A percentile compares a stretch with the other conserved stretches of the same genome.
phyloP scores from a whole-genome alignment of 2,329 filamentous ascomycete genomes.

The Cercospora beticola region DNA sequence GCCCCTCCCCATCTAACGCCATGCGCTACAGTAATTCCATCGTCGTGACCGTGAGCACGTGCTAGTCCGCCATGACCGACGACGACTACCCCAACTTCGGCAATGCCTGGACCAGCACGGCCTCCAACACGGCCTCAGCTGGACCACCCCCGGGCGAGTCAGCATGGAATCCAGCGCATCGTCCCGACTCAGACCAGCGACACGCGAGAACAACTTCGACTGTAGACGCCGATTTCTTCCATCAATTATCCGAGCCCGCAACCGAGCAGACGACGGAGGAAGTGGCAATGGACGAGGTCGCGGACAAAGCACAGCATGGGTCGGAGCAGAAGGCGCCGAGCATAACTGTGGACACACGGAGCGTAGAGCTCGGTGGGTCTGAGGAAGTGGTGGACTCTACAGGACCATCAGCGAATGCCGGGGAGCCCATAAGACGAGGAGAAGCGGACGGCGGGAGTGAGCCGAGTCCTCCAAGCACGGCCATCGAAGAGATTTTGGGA shows the following conservation, averaged over 20 bases:
- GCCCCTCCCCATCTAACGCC: neutral
- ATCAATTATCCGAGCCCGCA: constrained; percentile 35
- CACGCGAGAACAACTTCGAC: constrained; percentile 26
- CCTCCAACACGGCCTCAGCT: constrained; percentile 2
- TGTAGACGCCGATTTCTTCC: constrained; percentile 39
- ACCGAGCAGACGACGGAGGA: constrained; percentile 24
- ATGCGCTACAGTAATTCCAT: neutral
- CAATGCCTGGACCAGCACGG: constrained; percentile 36
- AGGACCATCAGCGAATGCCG: constrained; percentile 15
- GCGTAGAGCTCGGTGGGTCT: constrained; percentile 5
- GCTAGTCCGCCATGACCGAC: constrained; percentile 28
- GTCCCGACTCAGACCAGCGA: constrained; percentile 33
- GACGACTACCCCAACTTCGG: constrained; percentile 43
- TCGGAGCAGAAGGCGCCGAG: constrained; percentile 15
- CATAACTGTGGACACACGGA: constrained; percentile 21
- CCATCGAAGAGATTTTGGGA: constrained; percentile 13
- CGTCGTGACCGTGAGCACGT: neutral
- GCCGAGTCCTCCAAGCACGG: constrained; percentile 1
- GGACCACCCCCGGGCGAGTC: constrained; percentile 11
- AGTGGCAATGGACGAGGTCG: constrained; percentile 6
- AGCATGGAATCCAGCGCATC: constrained; percentile 57
- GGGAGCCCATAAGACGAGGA: constrained; percentile 15
- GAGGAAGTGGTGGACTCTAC: constrained; percentile 18
- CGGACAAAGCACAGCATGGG: constrained; percentile 6
- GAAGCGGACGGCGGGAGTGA: constrained; percentile 22